These are phyloP conservation scores for Lactuca saligna DNA, from an alignment of 129 eudicot genomes.

Conservation along the genomic window DNA sequence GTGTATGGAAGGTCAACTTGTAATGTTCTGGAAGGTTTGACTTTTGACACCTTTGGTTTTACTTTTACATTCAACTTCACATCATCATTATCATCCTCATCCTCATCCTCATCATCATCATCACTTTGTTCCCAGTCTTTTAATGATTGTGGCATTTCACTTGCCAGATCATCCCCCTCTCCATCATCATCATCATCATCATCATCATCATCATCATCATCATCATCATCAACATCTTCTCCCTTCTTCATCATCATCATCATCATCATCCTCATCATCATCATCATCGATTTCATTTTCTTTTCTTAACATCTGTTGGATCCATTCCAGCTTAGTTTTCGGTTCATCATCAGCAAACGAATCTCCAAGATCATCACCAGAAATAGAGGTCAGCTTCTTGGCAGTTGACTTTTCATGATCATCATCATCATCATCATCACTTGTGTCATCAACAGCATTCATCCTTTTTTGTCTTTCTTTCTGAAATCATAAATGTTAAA, in stretches of 20 bases:
- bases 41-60: slow-evolving; percentile 31
- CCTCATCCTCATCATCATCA: slow-evolving; percentile 58
- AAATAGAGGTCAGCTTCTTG: slow-evolving; percentile 48
- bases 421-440: slow-evolving; percentile 68
- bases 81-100: slow-evolving; percentile 22
- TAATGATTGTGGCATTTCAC: slow-evolving; percentile 45
- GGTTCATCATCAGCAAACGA: slow-evolving; percentile 59
- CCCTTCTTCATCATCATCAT: slow-evolving; percentile 41
- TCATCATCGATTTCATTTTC: slow-evolving; percentile 49
- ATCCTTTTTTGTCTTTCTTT: slow-evolving; percentile 85
- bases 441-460: slow-evolving; percentile 69
- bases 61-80: slow-evolving; percentile 18
- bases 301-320: slow-evolving; percentile 50
- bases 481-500: slow-evolving; percentile 33
- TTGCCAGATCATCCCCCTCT: slow-evolving; percentile 24
- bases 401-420: slow-evolving; percentile 26
- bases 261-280: slow-evolving; percentile 47
- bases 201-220: slow-evolving; percentile 9
- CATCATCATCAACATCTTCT: slow-evolving; percentile 37
- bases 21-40: slow-evolving; percentile 27
- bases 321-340: slow-evolving; percentile 63
- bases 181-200: slow-evolving; percentile 35
- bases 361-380: slow-evolving; percentile 99
- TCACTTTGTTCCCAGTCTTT: slow-evolving; percentile 99
- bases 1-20: slow-evolving; percentile 81